Evolutionary conservation across 2,329 filamentous ascomycete genomes (phyloP), one percentile per base, ranked within the genome.

Genomic region (Sphaceloma murrayae): DNA sequence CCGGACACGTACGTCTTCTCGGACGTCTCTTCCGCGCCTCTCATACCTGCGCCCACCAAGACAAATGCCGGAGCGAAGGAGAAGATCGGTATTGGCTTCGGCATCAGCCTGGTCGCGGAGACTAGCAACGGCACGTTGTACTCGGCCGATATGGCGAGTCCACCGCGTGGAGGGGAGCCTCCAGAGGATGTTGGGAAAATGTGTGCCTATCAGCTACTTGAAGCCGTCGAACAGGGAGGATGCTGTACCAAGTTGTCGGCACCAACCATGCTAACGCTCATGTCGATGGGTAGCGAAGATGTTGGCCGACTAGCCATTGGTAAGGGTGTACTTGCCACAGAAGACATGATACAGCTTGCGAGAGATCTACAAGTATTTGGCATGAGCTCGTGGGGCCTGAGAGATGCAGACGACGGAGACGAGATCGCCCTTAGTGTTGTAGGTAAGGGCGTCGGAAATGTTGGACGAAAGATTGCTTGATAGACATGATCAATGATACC

Each of bases 241-340:
- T 94, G 86, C 59, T 83, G 85, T 2, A 81, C 79, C 43, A 72
- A 70, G 10, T 73, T 82, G 2, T 83, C 85, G 2, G 79, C 80
- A 4, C 70, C 77, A 2, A 89, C 82, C 0, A 73, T 94, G 51
- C 63, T 98, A 43, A 84, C 80, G 13, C 69, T 98, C 50, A 98
- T 98, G 91, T 86, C 88, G 24, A 96, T 98, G 91, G 91, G 91
- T 0, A 85, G 83, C 1, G 91, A 96, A 60, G 91, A 98, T 62
- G 87, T 98, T 10, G 91, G 91, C 3, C 75, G 91, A 48, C 62
- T 98, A 52, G 77, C 85, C 50, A 60, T 98, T 47, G 86, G 88
- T 22, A 80, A 78, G 54, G 83, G 89, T 34, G 78, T 95, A 1
- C 65, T 96, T 34, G 88, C 79, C 0, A 82, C 80, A 2, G 85